These are phyloP conservation scores for Dactylellina leptospora DNA, from an alignment of 2,329 filamentous ascomycete genomes.

Conservation along the genomic window DNA sequence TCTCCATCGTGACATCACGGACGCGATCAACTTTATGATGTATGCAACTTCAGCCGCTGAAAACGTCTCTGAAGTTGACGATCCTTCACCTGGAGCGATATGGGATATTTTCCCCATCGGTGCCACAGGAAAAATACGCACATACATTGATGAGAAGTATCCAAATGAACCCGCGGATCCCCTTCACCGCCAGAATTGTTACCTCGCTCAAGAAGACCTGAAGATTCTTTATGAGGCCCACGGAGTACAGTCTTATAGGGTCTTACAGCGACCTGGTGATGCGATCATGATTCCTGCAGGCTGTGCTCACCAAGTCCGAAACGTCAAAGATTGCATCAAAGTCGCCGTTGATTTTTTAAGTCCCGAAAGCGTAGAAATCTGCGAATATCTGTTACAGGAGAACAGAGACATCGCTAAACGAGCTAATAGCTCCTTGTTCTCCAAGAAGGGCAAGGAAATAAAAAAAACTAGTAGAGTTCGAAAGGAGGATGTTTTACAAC, in stretches of 20 bases:
- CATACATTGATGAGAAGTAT: conserved; percentile 54
- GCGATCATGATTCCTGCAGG: conserved; percentile 58
- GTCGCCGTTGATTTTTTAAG: conserved; percentile 58
- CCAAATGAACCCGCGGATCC: conserved; percentile 54
- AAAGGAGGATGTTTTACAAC: conserved; percentile 57
- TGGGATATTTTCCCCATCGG: conserved; percentile 58
- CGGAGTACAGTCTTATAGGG: conserved; percentile 54
- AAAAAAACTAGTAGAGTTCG: conserved; percentile 46
- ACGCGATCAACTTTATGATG: conserved; percentile 58
- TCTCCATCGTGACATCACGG: conserved; percentile 58
- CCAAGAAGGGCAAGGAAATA: conserved; percentile 31
- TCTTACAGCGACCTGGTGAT: conserved; percentile 57
- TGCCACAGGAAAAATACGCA: conserved; percentile 51
- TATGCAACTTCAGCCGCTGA: conserved; percentile 49
- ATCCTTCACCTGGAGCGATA: conserved; percentile 54
- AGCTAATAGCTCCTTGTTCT: conserved; percentile 33
- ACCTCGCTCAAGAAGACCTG: conserved; percentile 56
- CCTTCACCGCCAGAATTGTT: conserved; percentile 57
- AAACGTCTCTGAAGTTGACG: conserved; percentile 13
- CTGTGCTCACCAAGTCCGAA: conserved; percentile 58
- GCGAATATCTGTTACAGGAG: conserved; percentile 55
- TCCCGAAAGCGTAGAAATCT: conserved; percentile 56
- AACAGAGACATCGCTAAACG: conserved; percentile 51
- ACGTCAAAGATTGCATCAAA: conserved; percentile 57
- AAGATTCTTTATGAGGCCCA: conserved; percentile 37